Base-by-base conservation (phyloP, 305 asterid species). In the Rubia peregrina region DNA sequence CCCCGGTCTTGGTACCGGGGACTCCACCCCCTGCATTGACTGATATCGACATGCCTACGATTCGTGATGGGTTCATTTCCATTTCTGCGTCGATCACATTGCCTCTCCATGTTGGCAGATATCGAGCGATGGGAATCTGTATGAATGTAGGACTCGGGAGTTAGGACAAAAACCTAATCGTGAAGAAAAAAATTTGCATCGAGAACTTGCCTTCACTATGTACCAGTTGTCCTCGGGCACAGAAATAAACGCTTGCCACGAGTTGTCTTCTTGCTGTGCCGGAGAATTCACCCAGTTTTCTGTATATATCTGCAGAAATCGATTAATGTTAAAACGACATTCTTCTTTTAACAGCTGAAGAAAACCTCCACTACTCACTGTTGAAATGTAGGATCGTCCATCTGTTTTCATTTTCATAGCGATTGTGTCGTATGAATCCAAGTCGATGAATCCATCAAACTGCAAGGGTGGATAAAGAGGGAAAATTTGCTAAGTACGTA, bases 221-320 rank as follows among this genome's bases (percentile, higher is more conserved):
- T 85, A 88, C 98, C 98, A 94, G 86, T 87, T 78, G 78, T 81
- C 97, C 81, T 80, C 82, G 17, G 97, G 97, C 68, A 91, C 98
- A 70, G 71, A 83, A 70, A 91, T 88, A 70, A 88, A 91, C 55
- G 97, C 96, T 74, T 91, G 98, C 98, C 98, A 93, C 26, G 96
- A 93, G 88, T 93, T 93, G 83, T 93, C 98, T 85, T 93, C 98
- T 76, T 84, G 89, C 81, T 93, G 97, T 72, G 96, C 98, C 3
- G 97, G 98, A 80, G 95, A 87, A 75, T 93, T 93, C 60, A 93
- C 98, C 98, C 98, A 93, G 75, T 93, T 93, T 81, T 93, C 96
- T 13, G 98, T 93, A 78, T 93, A 93, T 73, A 91, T 93, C 98
- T 93, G 88, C 85, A 78, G 43, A 69, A 74, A 70, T 38, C 61